Conservation (phyloP, 2,329 filamentous ascomycete genomes). For the Pseudopithomyces chartarum region DNA sequence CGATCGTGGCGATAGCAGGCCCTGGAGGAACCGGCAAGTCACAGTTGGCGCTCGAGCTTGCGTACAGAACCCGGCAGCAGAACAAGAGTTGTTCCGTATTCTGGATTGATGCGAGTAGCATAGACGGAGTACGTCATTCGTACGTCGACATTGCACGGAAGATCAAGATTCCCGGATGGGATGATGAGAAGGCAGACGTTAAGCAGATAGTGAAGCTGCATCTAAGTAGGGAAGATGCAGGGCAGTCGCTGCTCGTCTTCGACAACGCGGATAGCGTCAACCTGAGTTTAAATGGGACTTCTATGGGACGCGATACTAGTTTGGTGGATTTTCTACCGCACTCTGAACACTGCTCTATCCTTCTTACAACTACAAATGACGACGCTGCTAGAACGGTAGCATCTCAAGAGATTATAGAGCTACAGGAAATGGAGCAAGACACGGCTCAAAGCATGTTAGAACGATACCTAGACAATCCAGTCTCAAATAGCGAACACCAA, state of each 20-base stretch:
- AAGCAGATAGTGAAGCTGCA: slow-evolving; percentile 22
- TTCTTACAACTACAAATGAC: slow-evolving; percentile 24
- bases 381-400: slow-evolving; percentile 17
- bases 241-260: slow-evolving; percentile 18
- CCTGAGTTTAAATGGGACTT: slow-evolving; percentile 10
- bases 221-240: slow-evolving; percentile 10
- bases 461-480: slow-evolving; percentile 12
- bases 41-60: background rate
- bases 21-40: background rate
- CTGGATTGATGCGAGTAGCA: slow-evolving; percentile 50
- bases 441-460: slow-evolving; percentile 23
- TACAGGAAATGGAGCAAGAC: slow-evolving; percentile 19
- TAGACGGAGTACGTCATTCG: slow-evolving; percentile 49
- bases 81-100: slow-evolving; percentile 25
- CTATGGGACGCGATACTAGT: slow-evolving; percentile 18
- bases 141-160: slow-evolving; percentile 25
- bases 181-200: slow-evolving; percentile 8
- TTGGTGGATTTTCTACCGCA: slow-evolving; percentile 18
- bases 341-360: slow-evolving; percentile 18
- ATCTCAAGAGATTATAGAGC: slow-evolving; percentile 17
- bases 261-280: slow-evolving; percentile 34
- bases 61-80: background rate
- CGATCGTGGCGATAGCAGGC: background rate
- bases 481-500: slow-evolving; percentile 14
- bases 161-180: slow-evolving; percentile 32